Evolutionary conservation across 306 rosid genomes (phyloP).

Genomic region (Geum urbanum): DNA sequence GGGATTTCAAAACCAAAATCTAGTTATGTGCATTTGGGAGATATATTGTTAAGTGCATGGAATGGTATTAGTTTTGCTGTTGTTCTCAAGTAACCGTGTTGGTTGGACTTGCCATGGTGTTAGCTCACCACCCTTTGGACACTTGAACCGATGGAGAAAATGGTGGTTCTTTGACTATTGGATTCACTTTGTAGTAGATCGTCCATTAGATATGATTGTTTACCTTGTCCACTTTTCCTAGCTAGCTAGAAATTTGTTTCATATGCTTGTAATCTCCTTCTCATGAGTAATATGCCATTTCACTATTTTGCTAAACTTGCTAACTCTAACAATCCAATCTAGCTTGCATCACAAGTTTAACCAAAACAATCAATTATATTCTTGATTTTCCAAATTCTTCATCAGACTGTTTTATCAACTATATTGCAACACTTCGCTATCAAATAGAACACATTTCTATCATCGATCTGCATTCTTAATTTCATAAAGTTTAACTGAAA

Average conservation of each 20-base stretch:
- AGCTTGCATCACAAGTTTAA: background rate
- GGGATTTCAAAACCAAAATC: conserved; percentile 1
- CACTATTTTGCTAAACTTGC: too few relatives aligned
- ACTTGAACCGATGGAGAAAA: background rate
- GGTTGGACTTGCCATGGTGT: background rate
- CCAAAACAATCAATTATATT: background rate
- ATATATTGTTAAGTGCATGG: background rate
- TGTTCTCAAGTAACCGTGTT: background rate
- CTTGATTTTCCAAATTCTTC: background rate
- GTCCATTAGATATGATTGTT: background rate
- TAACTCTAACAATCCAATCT: too few relatives aligned
- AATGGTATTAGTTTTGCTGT: background rate
- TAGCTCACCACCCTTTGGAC: conserved; percentile 6
- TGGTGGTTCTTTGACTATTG: background rate
- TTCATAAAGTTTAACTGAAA: too few relatives aligned
- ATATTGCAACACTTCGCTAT: background rate
- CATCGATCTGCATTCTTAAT: too few relatives aligned
- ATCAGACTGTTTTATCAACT: background rate
- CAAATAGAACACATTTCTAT: background rate
- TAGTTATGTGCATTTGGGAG: background rate
- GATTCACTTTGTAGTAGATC: background rate
- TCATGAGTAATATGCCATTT: too few relatives aligned
- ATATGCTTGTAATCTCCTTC: too few relatives aligned
- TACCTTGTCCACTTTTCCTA: background rate
- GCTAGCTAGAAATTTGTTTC: background rate